Percentiles rank a stretch among this genome's conserved stretches.
These are phyloP conservation scores for Ogataea trehalophila DNA, from an alignment of 805 yeast genomes.

Conservation along the genomic window DNA sequence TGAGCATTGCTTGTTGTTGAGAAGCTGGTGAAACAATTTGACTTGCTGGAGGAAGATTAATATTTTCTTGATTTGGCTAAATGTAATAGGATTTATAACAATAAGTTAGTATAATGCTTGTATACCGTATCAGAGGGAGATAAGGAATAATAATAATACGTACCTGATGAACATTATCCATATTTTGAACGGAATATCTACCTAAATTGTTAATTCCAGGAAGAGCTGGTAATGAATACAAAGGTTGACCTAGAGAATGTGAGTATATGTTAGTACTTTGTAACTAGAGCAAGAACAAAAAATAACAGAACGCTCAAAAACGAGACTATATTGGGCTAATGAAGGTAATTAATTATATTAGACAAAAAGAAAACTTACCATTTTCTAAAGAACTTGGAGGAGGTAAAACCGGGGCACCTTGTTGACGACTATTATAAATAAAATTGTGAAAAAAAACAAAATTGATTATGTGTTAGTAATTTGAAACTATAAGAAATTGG, in stretches of 20 bases:
- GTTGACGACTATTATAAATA: constrained; percentile 42
- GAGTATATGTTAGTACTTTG: constrained; percentile 1
- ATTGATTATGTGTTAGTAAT: constrained; percentile 11
- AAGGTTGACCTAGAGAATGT: constrained; percentile 36
- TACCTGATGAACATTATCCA: constrained; percentile 34
- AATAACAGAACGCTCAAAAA: background rate
- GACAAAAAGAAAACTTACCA: constrained; percentile 31
- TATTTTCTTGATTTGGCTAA: constrained; percentile 22
- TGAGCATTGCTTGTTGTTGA: constrained; percentile 14
- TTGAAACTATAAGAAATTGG: background rate
- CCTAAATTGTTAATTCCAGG: constrained; percentile 47
- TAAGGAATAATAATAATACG: constrained; percentile 3
- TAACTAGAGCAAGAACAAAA: background rate
- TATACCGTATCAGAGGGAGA: constrained; percentile 2
- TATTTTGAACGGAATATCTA: constrained; percentile 44
- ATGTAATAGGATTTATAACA: constrained; percentile 14
- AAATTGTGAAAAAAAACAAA: background rate
- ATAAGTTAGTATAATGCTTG: constrained; percentile 14
- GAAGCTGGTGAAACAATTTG: constrained; percentile 20
- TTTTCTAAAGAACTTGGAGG: constrained; percentile 50
- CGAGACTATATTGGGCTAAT: no score
- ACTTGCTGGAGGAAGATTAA: constrained; percentile 29
- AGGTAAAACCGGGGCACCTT: constrained; percentile 49
- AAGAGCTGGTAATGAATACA: constrained; percentile 47
- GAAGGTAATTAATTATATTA: no score